Percentiles rank a stretch among this genome's conserved stretches.
phyloP scores from a whole-genome alignment of 805 yeast genomes.

The Torulaspora gathmanii region DNA sequence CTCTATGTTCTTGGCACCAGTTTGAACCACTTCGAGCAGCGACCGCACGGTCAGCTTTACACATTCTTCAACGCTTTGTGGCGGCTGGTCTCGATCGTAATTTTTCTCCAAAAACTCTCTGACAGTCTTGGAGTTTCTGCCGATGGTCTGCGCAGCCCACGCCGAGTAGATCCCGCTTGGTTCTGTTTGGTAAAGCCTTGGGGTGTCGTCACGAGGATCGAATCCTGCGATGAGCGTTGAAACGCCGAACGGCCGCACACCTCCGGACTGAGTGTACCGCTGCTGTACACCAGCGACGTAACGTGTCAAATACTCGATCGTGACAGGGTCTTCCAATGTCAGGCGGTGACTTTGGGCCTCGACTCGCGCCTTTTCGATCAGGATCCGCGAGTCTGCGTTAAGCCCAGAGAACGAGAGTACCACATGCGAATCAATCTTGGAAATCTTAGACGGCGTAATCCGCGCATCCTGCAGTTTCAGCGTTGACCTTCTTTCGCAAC shows the following conservation, averaged over 20 bases:
- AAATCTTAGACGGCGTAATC: conserved; percentile 91
- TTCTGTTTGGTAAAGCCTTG: conserved; percentile 88
- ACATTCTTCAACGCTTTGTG: conserved; percentile 57
- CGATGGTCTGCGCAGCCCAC: conserved; percentile 97
- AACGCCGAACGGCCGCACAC: conserved; percentile 97
- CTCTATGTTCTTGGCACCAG: conserved; percentile 95
- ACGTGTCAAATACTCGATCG: conserved; percentile 85
- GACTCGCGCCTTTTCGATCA: conserved; percentile 90
- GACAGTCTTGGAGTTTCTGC: conserved; percentile 90
- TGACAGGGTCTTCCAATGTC: conserved; percentile 90
- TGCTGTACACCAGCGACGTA: conserved; percentile 98
- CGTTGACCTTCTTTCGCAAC: conserved; percentile 95
- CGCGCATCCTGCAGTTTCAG: conserved; percentile 93
- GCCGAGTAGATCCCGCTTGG: conserved; percentile 97
- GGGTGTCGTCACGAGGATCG: conserved; percentile 69
- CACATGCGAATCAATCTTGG: conserved; percentile 84
- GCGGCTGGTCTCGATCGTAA: conserved; percentile 55
- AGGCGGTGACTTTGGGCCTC: conserved; percentile 94
- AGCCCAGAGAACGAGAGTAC: conserved; percentile 94
- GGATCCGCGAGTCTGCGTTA: conserved; percentile 95
- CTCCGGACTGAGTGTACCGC: conserved; percentile 94
- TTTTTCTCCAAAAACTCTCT: conserved; percentile 92
- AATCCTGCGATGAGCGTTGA: conserved; percentile 94
- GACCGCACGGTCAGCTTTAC: conserved; percentile 79
- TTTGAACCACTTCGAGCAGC: conserved; percentile 91